phyloP scores from a whole-genome alignment of 73 alveolate species.

The Paramecium sexaurelia region DNA sequence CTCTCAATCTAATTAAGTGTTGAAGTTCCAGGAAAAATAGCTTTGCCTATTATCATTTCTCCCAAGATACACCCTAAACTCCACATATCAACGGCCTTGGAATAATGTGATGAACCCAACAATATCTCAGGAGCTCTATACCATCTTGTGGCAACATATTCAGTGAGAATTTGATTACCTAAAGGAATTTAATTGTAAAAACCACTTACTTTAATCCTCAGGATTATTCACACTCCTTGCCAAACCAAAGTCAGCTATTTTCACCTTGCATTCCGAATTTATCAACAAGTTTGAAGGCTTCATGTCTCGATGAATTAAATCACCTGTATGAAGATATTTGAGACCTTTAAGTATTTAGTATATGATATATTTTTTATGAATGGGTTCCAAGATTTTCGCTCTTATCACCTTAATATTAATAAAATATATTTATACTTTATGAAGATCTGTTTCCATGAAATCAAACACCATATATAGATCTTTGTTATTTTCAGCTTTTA shows the following conservation, averaged over 20 bases:
- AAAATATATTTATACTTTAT: constrained; percentile 77
- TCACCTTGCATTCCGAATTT: constrained; percentile 86
- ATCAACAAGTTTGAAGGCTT: constrained; percentile 91
- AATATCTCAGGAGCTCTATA: constrained; percentile 77
- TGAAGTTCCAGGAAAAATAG: constrained; percentile 82
- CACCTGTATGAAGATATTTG: constrained; percentile 82
- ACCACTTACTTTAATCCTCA: constrained; percentile 77
- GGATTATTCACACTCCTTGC: constrained; percentile 82
- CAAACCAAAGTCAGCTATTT: constrained; percentile 91
- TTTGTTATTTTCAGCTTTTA: constrained; percentile 78
- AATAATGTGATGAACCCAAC: constrained; percentile 66
- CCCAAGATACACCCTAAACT: constrained; percentile 78
- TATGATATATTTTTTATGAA: constrained; percentile 86
- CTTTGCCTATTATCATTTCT: constrained; percentile 77
- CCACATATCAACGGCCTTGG: constrained; percentile 75
- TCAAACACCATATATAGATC: constrained; percentile 79
- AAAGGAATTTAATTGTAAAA: constrained; percentile 53
- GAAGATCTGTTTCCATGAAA: constrained; percentile 87
- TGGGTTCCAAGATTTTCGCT: constrained; percentile 87
- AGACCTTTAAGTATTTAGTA: constrained; percentile 83
- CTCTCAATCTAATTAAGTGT: constrained; percentile 75
- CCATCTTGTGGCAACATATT: constrained; percentile 85
- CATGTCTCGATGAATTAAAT: constrained; percentile 78
- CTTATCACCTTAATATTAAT: constrained; percentile 76
- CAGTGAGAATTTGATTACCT: constrained; percentile 68